Conservation (phyloP, 2,329 filamentous ascomycete species). For the Lizonia empirigonia region DNA sequence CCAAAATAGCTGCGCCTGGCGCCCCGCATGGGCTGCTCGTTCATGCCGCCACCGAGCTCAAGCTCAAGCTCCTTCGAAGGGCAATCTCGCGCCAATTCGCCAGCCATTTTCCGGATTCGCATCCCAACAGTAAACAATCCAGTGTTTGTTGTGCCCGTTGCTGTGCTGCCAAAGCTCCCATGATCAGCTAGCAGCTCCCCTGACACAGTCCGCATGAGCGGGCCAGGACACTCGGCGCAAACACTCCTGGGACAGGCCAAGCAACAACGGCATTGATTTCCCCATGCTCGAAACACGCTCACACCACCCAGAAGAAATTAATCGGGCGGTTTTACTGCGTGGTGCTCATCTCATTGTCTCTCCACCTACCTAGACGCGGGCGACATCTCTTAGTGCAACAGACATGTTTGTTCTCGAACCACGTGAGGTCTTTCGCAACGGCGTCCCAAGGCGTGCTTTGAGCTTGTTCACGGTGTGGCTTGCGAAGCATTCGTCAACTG, state of each 20-base stretch:
- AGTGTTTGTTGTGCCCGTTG: slow-evolving; percentile 5
- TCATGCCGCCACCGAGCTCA: slow-evolving; percentile 12
- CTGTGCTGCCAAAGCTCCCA: slow-evolving; percentile 1
- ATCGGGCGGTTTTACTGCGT: too few species aligned
- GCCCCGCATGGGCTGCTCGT: slow-evolving; percentile 19
- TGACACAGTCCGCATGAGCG: neutral
- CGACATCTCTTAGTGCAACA: slow-evolving; percentile 12
- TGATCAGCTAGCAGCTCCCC: neutral
- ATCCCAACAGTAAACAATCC: slow-evolving; percentile 6
- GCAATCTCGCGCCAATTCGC: slow-evolving; percentile 16
- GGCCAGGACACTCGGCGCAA: slow-evolving; percentile 20
- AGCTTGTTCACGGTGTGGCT: slow-evolving; percentile 31
- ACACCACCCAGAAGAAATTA: too few species aligned
- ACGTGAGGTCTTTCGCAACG: slow-evolving; percentile 17
- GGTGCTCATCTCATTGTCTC: slow-evolving; percentile 26
- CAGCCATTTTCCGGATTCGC: neutral
- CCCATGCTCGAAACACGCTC: slow-evolving; percentile 33
- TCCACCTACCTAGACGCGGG: slow-evolving; percentile 19
- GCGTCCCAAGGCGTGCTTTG: slow-evolving; percentile 6
- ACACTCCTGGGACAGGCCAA: slow-evolving; percentile 34
- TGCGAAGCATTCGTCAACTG: too few species aligned
- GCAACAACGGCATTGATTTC: slow-evolving; percentile 32
- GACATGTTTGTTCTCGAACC: neutral
- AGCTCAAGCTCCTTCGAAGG: slow-evolving; percentile 10
- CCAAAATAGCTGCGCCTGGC: slow-evolving; percentile 18